phyloP scores from a whole-genome alignment of 1,139 yeast genomes.

The Sugiyamaella neomexicana region DNA sequence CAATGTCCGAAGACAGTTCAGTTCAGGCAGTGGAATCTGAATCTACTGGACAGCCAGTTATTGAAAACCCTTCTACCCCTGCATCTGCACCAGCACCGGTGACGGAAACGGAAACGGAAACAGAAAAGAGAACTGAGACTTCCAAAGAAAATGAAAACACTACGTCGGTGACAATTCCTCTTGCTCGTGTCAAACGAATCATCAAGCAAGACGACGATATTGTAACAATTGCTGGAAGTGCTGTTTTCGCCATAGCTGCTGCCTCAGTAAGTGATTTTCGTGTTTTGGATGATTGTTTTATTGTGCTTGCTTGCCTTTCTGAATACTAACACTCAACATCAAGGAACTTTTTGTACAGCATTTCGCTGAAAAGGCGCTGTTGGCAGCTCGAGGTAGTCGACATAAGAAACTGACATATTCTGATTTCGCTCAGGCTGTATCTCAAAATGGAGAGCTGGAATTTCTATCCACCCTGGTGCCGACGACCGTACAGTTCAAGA shows the following conservation, averaged over 20 bases:
- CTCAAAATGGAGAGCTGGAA: constrained; percentile 61
- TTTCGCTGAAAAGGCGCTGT: constrained; percentile 74
- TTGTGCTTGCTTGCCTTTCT: neutral
- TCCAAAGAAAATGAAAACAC: neutral
- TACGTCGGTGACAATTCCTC: constrained; percentile 45
- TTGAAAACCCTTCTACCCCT: neutral
- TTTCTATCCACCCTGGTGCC: constrained; percentile 51
- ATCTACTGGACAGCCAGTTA: neutral
- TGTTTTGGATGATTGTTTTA: neutral
- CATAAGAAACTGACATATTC: constrained; percentile 70
- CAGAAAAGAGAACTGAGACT: no score
- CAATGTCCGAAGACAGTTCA: constrained; percentile 2
- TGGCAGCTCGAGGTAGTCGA: constrained; percentile 66
- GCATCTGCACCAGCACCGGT: neutral
- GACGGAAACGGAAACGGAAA: no score
- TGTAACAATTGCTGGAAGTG: constrained; percentile 69
- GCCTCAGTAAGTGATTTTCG: constrained; percentile 53
- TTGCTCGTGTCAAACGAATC: constrained; percentile 78
- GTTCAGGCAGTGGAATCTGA: neutral
- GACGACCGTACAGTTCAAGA: constrained; percentile 36
- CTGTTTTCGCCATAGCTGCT: constrained; percentile 79
- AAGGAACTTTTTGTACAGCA: constrained; percentile 74
- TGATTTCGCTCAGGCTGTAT: constrained; percentile 74
- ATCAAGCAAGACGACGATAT: constrained; percentile 87
- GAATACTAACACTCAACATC: neutral